Evolutionary conservation across 495 filamentous ascomycete genomes (phyloP).

Genomic region (Hyaloscypha bicolor): DNA sequence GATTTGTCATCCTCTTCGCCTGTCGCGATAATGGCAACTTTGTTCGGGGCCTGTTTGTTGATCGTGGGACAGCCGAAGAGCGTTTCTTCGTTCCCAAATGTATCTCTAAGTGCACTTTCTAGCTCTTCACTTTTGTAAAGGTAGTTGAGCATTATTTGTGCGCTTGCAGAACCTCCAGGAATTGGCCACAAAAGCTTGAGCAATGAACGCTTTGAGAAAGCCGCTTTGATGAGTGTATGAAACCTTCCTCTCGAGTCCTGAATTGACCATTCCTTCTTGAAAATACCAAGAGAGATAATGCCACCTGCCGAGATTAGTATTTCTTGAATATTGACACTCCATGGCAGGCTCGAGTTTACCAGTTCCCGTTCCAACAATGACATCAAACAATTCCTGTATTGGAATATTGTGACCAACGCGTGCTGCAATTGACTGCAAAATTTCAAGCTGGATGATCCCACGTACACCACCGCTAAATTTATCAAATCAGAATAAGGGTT

Average conservation of each 20-base stretch:
- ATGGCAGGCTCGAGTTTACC: constrained; percentile 4
- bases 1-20: neutral
- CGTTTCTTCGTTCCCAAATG: neutral
- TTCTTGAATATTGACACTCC: neutral
- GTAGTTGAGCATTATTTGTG: constrained; percentile 3
- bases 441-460: constrained; percentile 5
- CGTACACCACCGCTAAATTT: constrained; percentile 17
- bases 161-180: constrained; percentile 1
- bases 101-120: neutral
- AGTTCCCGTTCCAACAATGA: constrained; percentile 19
- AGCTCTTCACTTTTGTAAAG: constrained; percentile 5
- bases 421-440: neutral
- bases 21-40: neutral
- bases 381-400: constrained; percentile 14
- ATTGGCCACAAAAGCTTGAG: constrained; percentile 5
- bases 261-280: neutral
- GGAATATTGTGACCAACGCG: constrained; percentile 6
- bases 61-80: neutral
- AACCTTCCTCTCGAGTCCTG: neutral
- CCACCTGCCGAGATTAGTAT: neutral
- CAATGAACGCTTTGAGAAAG: constrained; percentile 4
- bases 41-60: neutral
- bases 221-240: neutral
- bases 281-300: constrained; percentile 1
- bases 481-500: neutral